Percentiles rank a stretch among this genome's conserved stretches.
Evolutionary conservation across 106 monocot genomes (phyloP).

Genomic region (Apostasia ramifera): DNA sequence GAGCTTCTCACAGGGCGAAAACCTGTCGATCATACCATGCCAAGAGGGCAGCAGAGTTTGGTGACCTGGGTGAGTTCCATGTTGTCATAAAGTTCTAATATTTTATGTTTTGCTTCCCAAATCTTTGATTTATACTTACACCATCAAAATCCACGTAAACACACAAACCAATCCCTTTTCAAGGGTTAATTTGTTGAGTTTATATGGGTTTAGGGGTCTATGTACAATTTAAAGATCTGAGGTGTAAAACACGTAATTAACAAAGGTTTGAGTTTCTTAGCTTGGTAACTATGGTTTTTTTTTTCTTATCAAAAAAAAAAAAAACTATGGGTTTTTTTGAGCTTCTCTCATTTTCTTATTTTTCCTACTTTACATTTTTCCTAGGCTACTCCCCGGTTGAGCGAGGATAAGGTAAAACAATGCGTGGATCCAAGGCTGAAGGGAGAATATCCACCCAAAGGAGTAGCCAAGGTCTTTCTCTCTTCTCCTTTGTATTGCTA

Average conservation of each 20-base stretch:
- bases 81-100: neutral
- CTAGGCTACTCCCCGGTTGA: slow-evolving; percentile 59
- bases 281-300: neutral
- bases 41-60: slow-evolving; percentile 17
- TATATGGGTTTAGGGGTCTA: no score
- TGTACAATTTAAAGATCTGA: no score
- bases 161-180: no score
- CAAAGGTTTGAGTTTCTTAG: neutral
- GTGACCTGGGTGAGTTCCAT: slow-evolving; percentile 39
- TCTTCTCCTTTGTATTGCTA: no score
- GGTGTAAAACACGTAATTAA: no score
- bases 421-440: slow-evolving; percentile 58
- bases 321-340: no score
- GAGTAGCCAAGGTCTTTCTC: slow-evolving; percentile 44
- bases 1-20: slow-evolving; percentile 16
- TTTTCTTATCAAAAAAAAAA: neutral
- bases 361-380: neutral
- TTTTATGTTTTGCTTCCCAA: no score
- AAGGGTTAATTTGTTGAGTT: no score
- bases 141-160: no score
- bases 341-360: neutral
- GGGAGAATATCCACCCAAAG: slow-evolving; percentile 49
- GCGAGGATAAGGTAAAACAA: slow-evolving; percentile 60
- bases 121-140: no score
- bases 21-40: slow-evolving; percentile 20